Base-by-base conservation (phyloP, 2,329 filamentous ascomycete genomes). In the Alternaria burnsii region DNA sequence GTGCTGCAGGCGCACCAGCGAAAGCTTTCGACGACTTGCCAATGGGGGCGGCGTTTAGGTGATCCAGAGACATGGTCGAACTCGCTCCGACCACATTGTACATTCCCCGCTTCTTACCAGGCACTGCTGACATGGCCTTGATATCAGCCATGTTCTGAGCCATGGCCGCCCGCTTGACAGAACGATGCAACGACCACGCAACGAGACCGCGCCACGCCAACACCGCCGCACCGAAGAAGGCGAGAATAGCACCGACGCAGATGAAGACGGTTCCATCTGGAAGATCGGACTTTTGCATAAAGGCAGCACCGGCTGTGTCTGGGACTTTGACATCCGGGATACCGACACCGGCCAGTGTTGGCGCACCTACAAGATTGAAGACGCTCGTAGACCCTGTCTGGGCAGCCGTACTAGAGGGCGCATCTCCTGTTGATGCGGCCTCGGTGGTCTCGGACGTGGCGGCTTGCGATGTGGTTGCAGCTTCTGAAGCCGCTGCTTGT, bases 241-340 rank as follows among this genome's bases (percentile, higher is more conserved):
- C 95, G 7, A 99, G 86, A 28, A 93, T 90, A 26, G 93, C 91
- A 46, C 95, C 95, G 1, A 98, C 95, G 22, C 89, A 91, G 71
- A 99, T 99, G 82, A 99, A 99, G 60, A 99, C 91, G 4, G 94
- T 97, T 55, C 95, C 95, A 73, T 98, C 91, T 3, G 95, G 95
- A 11, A 94, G 84, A 54, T 81, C 89, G 1, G 93, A 96, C 72
- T 90, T 89, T 74, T 94, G 90, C 92, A 98, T 97, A 76, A 92
- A 99, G 16, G 94, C 93, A 5, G 95, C 95, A 73, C 90, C 87
- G 40, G 87, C 85, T 3, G 92, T 97, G 26, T 93, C 91, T 8
- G 95, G 95, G 3, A 98, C 89, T 26, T 88, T 86, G 4, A 93
- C 84, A 1, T 91, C 81, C 5, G 94, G 91, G 66, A 87, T 86